Base-by-base conservation (phyloP, 805 yeast genomes). In the Tetrapisispora iriomotensis region DNA sequence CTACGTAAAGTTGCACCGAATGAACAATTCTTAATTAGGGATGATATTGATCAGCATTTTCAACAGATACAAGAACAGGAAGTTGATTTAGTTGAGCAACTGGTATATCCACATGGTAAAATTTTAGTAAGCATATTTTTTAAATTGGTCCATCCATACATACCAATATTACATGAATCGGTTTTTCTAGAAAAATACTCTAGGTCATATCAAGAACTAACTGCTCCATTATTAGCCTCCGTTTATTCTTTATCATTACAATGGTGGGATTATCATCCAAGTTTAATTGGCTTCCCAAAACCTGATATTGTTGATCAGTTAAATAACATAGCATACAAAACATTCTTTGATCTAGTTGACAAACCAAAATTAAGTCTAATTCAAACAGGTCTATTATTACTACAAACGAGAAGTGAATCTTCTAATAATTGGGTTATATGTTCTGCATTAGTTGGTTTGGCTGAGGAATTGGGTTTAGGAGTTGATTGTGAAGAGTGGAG, bases 31-130 rank as follows among this genome's bases (percentile, higher is more conserved):
- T 69, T 84, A 14, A 62, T 90, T 23, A 72, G 84, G 45, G 92
- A 83, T 56, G 96, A 90, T 54, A 81, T 77, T 54, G 73, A 84
- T 17, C 80, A 79, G 35, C 79, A 75, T 37, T 67, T 81, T 12
- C 79, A 79, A 48, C 72, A 74, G 45, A 68, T 72, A 30, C 78
- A 88, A 62, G 82, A 84, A 35, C 72, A 74, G 43, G 87, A 81
- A 45, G 82, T 84, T 8, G 96, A 90, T 54, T 72, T 79, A 20
- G 84, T 90, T 7, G 97, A 90, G 57, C 70, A 75, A 45, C 70
- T 84, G 36, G 84, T 90, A 15, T 81, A 90, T n/a, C 97, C 98
- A 0, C 87, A 86, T 60, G 97, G 97, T 1, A 82, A 79, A 45
- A 74, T 79, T 9, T 65, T 85, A 39, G 76, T 85, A 27, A 86